These are phyloP conservation scores for Hypsizygus marmoreus DNA, from an alignment of 768 basidiomycete species.

Conservation along the genomic window DNA sequence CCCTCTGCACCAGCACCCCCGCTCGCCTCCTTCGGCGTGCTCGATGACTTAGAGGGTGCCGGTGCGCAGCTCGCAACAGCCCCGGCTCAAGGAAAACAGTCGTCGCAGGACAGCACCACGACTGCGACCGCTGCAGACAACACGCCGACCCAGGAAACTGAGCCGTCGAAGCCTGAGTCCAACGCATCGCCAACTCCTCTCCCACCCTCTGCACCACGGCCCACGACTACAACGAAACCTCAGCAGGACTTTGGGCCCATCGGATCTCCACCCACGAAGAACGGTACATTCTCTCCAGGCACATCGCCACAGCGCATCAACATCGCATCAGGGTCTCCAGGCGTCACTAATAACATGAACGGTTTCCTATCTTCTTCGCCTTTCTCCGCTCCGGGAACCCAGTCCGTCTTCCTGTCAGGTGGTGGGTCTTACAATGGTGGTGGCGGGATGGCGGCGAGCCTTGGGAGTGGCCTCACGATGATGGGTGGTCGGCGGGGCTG, in stretches of 20 bases:
- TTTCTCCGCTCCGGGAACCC: conserved; percentile 74
- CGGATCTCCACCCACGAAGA: conserved; percentile 67
- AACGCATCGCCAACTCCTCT: conserved; percentile 48
- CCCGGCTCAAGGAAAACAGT: conserved; percentile 40
- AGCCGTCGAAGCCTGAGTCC: conserved; percentile 13
- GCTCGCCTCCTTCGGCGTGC: conserved; percentile 64
- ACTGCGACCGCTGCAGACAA: conserved; percentile 6
- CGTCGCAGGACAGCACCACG: conserved; percentile 18
- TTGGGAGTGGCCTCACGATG: conserved; percentile 55
- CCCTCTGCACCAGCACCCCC: conserved; percentile 82
- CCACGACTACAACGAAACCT: conserved; percentile 37
- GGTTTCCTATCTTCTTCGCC: conserved; percentile 62
- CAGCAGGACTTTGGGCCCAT: conserved; percentile 75
- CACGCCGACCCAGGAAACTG: conserved; percentile 3
- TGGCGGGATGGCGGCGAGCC: conserved; percentile 62
- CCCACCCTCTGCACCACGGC: conserved; percentile 58
- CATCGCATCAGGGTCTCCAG: conserved; percentile 34
- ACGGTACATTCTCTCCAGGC: conserved; percentile 49
- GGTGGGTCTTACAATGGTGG: conserved; percentile 31
- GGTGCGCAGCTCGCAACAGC: conserved; percentile 44
- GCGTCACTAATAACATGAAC: conserved; percentile 30
- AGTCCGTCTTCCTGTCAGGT: conserved; percentile 50
- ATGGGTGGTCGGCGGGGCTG: conserved; percentile 45
- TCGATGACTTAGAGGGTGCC: conserved; percentile 55
- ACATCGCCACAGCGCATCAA: conserved; percentile 51